phyloP scores from a whole-genome alignment of 2,329 filamentous ascomycete species.

The Fusarium clavum region DNA sequence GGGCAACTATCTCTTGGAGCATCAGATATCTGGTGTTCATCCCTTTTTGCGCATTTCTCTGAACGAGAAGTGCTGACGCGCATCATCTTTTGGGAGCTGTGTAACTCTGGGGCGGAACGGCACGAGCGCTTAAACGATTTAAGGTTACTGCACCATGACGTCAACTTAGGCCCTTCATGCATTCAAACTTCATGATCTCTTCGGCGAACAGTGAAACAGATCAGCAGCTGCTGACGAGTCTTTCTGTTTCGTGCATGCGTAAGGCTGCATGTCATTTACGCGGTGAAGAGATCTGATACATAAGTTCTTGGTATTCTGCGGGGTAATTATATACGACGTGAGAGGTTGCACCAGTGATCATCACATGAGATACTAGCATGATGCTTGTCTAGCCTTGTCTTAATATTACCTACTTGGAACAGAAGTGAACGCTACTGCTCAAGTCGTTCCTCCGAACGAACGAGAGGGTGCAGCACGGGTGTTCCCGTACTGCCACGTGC shows the following conservation, averaged over 20 bases:
- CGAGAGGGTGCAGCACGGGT: neutral
- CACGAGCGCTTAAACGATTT: constrained; percentile 10
- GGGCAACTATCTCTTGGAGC: constrained; percentile 14
- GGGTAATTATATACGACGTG: neutral
- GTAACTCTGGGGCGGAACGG: neutral
- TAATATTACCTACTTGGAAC: neutral
- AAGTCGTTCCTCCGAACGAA: neutral
- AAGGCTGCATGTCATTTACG: neutral
- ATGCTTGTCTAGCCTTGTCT: neutral
- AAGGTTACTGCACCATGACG: constrained; percentile 22
- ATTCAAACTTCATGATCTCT: neutral
- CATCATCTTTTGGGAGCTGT: neutral
- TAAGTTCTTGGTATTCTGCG: neutral
- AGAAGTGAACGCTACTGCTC: neutral
- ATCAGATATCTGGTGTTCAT: neutral
- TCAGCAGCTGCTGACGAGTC: neutral
- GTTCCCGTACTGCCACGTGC: neutral
- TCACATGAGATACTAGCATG: neutral
- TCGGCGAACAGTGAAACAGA: neutral
- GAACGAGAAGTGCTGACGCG: neutral
- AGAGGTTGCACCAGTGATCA: neutral
- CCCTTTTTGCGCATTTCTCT: neutral
- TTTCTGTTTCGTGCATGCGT: neutral
- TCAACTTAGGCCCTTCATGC: neutral
- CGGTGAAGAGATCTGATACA: neutral